These are phyloP conservation scores for Silene conica DNA, from an alignment of 148 eudicot genomes.

Conservation along the genomic window DNA sequence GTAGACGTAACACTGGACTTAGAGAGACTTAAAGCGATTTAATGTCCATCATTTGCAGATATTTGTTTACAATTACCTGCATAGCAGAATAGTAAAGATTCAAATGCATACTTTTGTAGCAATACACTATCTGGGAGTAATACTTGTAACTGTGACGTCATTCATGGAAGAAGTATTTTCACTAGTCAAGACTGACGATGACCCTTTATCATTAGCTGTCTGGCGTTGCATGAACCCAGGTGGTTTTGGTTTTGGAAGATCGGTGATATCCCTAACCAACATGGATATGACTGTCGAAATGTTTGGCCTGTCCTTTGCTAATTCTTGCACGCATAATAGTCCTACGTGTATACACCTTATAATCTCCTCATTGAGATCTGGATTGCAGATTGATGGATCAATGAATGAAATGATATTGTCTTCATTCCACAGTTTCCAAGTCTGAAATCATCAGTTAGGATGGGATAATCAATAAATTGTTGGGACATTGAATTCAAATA, in stretches of 20 bases:
- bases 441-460: conserved; percentile 13
- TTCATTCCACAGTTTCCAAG: conserved; percentile 32
- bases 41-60: background rate
- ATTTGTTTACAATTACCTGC: background rate
- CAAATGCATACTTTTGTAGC: background rate
- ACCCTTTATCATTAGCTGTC: conserved; percentile 9
- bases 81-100: background rate
- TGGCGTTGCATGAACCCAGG: conserved; percentile 18
- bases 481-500: background rate
- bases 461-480: background rate
- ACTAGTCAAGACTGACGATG: conserved; percentile 3
- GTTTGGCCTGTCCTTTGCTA: conserved; percentile 31
- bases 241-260: conserved; percentile 26
- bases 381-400: conserved; percentile 16
- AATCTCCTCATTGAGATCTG: conserved; percentile 14
- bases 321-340: conserved; percentile 38
- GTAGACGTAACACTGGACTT: too few relatives aligned
- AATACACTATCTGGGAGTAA: conserved; percentile 1
- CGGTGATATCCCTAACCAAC: conserved; percentile 25
- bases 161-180: conserved; percentile 17
- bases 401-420: conserved; percentile 15
- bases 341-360: conserved; percentile 33
- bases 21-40: background rate
- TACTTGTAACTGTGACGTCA: conserved; percentile 15
- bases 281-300: conserved; percentile 32